These are phyloP conservation scores for Carpinus viminea DNA, from an alignment of 306 rosid species.

Conservation along the genomic window DNA sequence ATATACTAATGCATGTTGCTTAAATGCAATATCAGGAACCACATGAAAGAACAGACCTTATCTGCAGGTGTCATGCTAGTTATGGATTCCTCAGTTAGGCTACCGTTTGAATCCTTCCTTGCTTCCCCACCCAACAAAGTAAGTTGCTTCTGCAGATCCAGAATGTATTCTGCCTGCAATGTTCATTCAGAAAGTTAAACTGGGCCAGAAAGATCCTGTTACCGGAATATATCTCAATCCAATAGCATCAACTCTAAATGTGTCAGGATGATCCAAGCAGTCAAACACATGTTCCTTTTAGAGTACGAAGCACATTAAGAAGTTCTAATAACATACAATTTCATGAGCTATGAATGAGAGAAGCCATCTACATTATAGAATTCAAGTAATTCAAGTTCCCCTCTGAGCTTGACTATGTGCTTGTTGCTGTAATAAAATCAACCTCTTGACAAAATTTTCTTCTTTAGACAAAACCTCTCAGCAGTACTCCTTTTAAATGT, in stretches of 20 bases:
- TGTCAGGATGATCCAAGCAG: not conserved
- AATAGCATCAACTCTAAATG: not conserved
- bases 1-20: slow-evolving; percentile 18
- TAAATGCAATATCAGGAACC: slow-evolving; percentile 25
- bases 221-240: not conserved
- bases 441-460: not conserved
- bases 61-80: slow-evolving; percentile 69
- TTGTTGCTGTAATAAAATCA: not conserved
- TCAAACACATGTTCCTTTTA: slow-evolving; percentile 7
- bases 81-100: slow-evolving; percentile 70
- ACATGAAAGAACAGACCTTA: slow-evolving; percentile 59
- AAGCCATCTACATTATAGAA: not conserved
- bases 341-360: not conserved
- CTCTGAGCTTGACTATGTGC: not conserved
- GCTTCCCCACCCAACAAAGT: slow-evolving; percentile 78
- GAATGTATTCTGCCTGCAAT: slow-evolving; percentile 82
- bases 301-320: not conserved
- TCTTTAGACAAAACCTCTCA: not conserved
- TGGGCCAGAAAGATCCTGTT: slow-evolving; percentile 1
- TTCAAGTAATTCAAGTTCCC: not conserved
- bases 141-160: slow-evolving; percentile 93
- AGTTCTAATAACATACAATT: not conserved
- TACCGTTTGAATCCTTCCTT: slow-evolving; percentile 76
- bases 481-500: not conserved
- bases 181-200: slow-evolving; percentile 6